phyloP scores from a whole-genome alignment of 306 rosid genomes.

The Lathyrus tuberosus region DNA sequence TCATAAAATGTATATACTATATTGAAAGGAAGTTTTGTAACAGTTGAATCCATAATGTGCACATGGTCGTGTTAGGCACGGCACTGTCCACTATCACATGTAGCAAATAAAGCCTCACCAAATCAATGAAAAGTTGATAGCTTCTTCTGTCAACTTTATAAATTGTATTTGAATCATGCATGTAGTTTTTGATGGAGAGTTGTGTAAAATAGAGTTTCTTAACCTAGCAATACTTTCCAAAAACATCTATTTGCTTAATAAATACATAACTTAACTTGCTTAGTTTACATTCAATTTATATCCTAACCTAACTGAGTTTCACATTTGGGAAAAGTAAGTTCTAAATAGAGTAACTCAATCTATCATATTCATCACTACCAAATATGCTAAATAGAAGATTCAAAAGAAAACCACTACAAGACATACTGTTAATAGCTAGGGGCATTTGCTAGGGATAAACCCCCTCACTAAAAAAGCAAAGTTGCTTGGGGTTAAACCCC shows the following conservation, averaged over 20 bases:
- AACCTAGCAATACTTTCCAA: not conserved
- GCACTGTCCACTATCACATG: too few relatives aligned
- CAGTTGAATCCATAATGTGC: not conserved
- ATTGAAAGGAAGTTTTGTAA: not conserved
- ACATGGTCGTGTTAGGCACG: constrained; percentile 9
- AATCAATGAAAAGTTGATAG: too few relatives aligned
- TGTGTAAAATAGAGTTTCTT: too few relatives aligned
- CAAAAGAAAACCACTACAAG: too few relatives aligned
- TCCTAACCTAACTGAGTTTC: not conserved
- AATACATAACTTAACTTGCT: constrained; percentile 23
- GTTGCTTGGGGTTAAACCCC: too few relatives aligned
- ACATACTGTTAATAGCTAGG: too few relatives aligned
- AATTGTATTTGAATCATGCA: too few relatives aligned
- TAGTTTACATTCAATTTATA: constrained; percentile 16
- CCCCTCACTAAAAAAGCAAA: too few relatives aligned
- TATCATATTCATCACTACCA: not conserved
- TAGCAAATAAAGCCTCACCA: not conserved
- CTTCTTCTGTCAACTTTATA: too few relatives aligned
- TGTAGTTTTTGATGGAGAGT: too few relatives aligned
- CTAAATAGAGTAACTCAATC: constrained; percentile 23
- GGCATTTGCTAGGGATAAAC: too few relatives aligned
- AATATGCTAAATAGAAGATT: too few relatives aligned
- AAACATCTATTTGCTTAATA: constrained; percentile 14
- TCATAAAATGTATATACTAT: not conserved
- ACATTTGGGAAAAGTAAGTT: constrained; percentile 2